These are phyloP conservation scores for Vararia minispora DNA, from an alignment of 768 basidiomycete genomes.

Conservation along the genomic window DNA sequence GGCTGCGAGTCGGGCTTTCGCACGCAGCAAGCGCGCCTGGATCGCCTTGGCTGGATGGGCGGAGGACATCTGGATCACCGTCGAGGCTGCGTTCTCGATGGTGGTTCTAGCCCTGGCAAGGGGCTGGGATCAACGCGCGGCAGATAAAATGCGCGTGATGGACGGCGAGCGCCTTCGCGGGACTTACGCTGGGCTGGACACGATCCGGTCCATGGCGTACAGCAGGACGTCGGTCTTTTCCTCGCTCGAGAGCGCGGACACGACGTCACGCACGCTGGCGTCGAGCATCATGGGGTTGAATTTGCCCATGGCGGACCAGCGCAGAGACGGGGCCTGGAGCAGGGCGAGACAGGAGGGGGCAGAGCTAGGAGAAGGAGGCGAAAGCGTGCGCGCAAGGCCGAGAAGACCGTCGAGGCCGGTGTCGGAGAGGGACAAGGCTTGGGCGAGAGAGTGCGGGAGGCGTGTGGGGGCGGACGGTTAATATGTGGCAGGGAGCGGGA, in stretches of 20 bases:
- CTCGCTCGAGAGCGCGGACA: slow-evolving; percentile 42
- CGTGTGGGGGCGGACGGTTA: too few species aligned
- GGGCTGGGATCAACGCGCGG: too few species aligned
- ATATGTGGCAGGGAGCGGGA: too few species aligned
- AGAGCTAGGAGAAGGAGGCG: too few species aligned
- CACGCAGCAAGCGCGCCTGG: slow-evolving; percentile 54
- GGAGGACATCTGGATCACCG: slow-evolving; percentile 48
- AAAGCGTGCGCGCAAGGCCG: too few species aligned
- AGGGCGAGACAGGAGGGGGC: too few species aligned
- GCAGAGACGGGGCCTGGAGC: too few species aligned
- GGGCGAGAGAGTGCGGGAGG: too few species aligned
- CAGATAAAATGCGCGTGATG: slow-evolving; percentile 4
- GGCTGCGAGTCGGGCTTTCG: slow-evolving; percentile 50
- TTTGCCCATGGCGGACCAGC: slow-evolving; percentile 32
- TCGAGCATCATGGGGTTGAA: slow-evolving; percentile 74
- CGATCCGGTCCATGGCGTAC: slow-evolving; percentile 76
- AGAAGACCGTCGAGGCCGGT: too few species aligned
- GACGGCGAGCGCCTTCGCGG: slow-evolving; percentile 1
- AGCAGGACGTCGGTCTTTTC: slow-evolving; percentile 64
- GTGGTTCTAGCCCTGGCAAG: slow-evolving; percentile 38
- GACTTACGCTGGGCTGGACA: slow-evolving; percentile 47
- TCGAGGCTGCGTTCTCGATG: slow-evolving; percentile 68
- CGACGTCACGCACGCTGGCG: slow-evolving; percentile 62
- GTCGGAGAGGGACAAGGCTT: too few species aligned
- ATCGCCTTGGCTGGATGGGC: slow-evolving; percentile 40